Evolutionary conservation across 164 flowering plant genomes (phyloP), one percentile per base, ranked within the genome.

Genomic region (Stephania yunnanensis): DNA sequence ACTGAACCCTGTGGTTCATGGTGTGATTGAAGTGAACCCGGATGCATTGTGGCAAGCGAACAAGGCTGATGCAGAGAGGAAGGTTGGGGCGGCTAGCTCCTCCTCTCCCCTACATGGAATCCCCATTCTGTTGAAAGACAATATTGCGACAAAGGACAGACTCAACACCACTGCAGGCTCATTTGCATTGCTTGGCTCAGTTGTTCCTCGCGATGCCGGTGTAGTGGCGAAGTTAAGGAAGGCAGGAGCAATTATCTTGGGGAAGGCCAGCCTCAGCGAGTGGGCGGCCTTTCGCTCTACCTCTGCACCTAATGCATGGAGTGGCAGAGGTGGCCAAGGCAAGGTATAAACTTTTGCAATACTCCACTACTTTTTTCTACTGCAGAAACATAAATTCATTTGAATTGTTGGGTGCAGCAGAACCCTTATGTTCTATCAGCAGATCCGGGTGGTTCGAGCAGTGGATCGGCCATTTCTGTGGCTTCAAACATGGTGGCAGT

Each of bases 131-230:
- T 75, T 83, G 29, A 85, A 85, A 80, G 86, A 83, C 69, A 79
- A 71, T 22, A 82, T 85, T 12, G 83, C 80, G 3, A 85, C 86
- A 11, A 80, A 75, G 2, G 88, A 84, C 61, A 73, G 71, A 72
- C 79, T 83, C 52, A 77, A 82, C 71, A 86, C 85, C 0, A 83
- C 87, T 0, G 83, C 86, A 5, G 88, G 88, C 1, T 86, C 88
- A 1, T 79, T 55, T 67, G 87, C 87, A 0, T 65, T 86, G 53
- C 64, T 83, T 3, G 81, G 79, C 3, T 84, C 88, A 5, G 74
- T 66, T 0, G 84, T 83, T 22, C 72, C 73, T 5, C 75, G 82
- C 8, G 85, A 86, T 58, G 86, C 86, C 0, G 84, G 81, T 1
- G 87, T 86, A 8, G 83, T 80, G 46, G n/a, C 2, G 30, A 78